Conservation (phyloP, 164 flowering plant genomes). For the Kalanchoe fedtschenkoi region DNA sequence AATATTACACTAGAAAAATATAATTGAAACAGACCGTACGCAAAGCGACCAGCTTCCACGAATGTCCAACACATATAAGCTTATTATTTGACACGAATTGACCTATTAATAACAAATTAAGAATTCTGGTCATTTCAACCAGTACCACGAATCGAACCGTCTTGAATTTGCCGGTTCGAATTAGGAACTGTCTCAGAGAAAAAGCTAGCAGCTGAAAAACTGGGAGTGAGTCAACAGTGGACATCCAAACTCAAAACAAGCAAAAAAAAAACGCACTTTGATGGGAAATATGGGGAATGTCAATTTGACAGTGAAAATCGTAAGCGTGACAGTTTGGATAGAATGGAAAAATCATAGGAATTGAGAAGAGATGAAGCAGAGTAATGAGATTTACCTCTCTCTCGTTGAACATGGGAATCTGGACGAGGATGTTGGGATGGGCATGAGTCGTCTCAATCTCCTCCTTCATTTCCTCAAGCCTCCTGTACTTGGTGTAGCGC, state of each 20-base stretch:
- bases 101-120: no score
- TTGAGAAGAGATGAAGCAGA: no score
- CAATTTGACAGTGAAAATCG: not conserved
- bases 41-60: no score
- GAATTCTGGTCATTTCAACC: no score
- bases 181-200: no score
- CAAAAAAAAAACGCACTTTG: not conserved
- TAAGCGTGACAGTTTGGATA: not conserved
- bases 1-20: no score
- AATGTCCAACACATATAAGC: no score
- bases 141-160: not conserved
- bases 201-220: no score
- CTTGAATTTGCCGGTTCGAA: no score
- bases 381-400: slow-evolving; percentile 36
- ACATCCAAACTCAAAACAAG: not conserved
- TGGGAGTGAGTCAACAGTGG: not conserved
- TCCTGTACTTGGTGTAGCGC: slow-evolving; percentile 32
- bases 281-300: not conserved
- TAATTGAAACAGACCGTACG: no score
- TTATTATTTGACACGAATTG: no score
- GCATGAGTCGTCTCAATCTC: slow-evolving; percentile 30
- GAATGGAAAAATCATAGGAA: no score
- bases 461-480: slow-evolving; percentile 28
- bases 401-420: slow-evolving; percentile 71
- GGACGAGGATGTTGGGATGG: slow-evolving; percentile 50